Evolutionary conservation across 2,329 filamentous ascomycete genomes (phyloP).

Genomic region (Calonectria hongkongensis): DNA sequence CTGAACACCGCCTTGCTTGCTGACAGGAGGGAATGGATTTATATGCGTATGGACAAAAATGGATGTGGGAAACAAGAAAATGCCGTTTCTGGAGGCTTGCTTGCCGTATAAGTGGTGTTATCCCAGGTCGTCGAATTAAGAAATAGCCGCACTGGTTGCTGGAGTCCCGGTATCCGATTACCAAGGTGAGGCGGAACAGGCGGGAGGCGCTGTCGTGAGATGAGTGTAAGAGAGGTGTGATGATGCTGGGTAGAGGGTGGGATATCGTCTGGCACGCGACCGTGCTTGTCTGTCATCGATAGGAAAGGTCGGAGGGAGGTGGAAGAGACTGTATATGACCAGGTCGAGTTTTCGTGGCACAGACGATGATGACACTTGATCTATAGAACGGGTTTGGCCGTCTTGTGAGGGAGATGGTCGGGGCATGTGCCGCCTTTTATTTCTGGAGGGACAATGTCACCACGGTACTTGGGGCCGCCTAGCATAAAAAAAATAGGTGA

Average conservation of each 20-base stretch:
- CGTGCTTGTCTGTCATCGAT: conserved; percentile 40
- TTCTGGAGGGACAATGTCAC: conserved; percentile 25
- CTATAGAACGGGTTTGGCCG: conserved; percentile 37
- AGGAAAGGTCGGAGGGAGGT: conserved; percentile 20
- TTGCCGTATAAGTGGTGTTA: conserved; percentile 36
- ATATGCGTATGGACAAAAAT: neutral
- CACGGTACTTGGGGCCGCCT: conserved; percentile 28
- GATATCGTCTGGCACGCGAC: conserved; percentile 47
- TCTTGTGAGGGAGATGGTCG: conserved; percentile 16
- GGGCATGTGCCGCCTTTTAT: conserved; percentile 35
- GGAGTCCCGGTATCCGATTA: conserved; percentile 14
- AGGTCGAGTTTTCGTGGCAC: conserved; percentile 25
- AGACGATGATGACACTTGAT: conserved; percentile 35
- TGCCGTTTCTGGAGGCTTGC: conserved; percentile 38
- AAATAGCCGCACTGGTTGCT: conserved; percentile 19
- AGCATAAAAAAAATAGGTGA: conserved; percentile 29
- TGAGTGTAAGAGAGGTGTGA: conserved; percentile 46
- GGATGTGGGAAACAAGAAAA: neutral
- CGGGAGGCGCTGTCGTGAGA: conserved; percentile 38
- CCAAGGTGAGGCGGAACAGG: conserved; percentile 32
- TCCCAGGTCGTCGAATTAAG: conserved; percentile 26
- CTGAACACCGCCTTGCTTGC: conserved; percentile 28
- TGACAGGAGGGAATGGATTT: conserved; percentile 17
- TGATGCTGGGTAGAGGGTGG: conserved; percentile 36
- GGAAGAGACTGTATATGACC: conserved; percentile 39